Evolutionary conservation across 2,329 filamentous ascomycete species (phyloP).

Genomic region (Fusarium begoniae): DNA sequence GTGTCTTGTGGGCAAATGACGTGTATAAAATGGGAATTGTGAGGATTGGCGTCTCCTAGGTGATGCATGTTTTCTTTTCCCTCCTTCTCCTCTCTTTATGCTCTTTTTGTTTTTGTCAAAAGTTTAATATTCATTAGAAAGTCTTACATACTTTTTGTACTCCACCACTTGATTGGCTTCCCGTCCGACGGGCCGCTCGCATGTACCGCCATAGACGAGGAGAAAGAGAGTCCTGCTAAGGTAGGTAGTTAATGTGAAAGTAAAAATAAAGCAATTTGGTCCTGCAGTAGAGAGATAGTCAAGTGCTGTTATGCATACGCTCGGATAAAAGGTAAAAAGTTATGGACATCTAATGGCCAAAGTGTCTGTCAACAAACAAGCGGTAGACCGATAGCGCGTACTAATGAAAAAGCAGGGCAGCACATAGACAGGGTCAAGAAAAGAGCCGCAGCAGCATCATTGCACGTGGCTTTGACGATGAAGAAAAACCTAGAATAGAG

Average conservation of each 20-base stretch:
- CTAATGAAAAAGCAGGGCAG: neutral
- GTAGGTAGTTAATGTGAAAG: neutral
- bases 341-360: constrained; percentile 23
- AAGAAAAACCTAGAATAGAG: neutral
- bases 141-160: constrained; percentile 5
- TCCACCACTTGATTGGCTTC: constrained; percentile 37
- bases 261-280: neutral
- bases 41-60: constrained; percentile 30
- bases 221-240: neutral
- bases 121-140: constrained; percentile 5
- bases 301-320: constrained; percentile 13
- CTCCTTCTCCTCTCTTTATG: neutral
- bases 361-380: constrained; percentile 10
- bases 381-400: neutral
- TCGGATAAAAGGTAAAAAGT: constrained; percentile 22
- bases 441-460: constrained; percentile 37
- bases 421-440: neutral
- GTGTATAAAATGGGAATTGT: constrained; percentile 8
- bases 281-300: constrained; percentile 1
- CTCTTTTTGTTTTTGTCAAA: constrained; percentile 6
- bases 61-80: constrained; percentile 9
- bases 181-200: constrained; percentile 34
- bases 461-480: constrained; percentile 36
- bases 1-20: constrained; percentile 20
- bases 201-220: constrained; percentile 23